Percentiles rank a stretch among this genome's conserved stretches.
phyloP scores from a whole-genome alignment of 257 asterid species.

The Knoxia roxburghii region DNA sequence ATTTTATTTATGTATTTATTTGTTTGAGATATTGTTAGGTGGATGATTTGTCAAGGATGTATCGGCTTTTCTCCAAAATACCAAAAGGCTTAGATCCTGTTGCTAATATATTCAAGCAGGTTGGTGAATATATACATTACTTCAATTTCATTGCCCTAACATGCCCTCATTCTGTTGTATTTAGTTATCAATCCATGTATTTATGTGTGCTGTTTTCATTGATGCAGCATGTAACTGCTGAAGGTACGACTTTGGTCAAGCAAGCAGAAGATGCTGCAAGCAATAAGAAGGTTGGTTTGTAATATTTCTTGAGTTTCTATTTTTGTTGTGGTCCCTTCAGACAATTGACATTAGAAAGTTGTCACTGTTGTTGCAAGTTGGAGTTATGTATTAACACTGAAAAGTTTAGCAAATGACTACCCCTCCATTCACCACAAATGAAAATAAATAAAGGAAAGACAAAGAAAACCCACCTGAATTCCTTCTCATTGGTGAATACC shows the following conservation, averaged over 20 bases:
- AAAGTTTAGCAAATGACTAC: neutral
- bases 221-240: constrained; percentile 89
- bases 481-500: no score
- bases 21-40: constrained; percentile 37
- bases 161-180: neutral
- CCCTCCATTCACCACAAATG: no score
- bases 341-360: neutral
- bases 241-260: constrained; percentile 91
- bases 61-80: constrained; percentile 86
- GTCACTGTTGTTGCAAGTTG: neutral
- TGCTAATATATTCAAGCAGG: constrained; percentile 87
- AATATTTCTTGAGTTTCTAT: neutral
- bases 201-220: constrained; percentile 17
- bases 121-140: constrained; percentile 18
- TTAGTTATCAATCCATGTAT: constrained; percentile 6
- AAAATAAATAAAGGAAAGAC: no score
- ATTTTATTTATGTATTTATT: constrained; percentile 16
- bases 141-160: constrained; percentile 4
- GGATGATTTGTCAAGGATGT: constrained; percentile 94
- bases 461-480: no score
- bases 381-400: neutral
- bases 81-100: constrained; percentile 86
- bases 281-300: constrained; percentile 63
- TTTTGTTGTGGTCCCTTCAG: neutral
- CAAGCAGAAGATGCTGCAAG: constrained; percentile 99